Evolutionary conservation across 371 early-diverging fungal genomes (phyloP).

Genomic region (Syncephalastrum racemosum): DNA sequence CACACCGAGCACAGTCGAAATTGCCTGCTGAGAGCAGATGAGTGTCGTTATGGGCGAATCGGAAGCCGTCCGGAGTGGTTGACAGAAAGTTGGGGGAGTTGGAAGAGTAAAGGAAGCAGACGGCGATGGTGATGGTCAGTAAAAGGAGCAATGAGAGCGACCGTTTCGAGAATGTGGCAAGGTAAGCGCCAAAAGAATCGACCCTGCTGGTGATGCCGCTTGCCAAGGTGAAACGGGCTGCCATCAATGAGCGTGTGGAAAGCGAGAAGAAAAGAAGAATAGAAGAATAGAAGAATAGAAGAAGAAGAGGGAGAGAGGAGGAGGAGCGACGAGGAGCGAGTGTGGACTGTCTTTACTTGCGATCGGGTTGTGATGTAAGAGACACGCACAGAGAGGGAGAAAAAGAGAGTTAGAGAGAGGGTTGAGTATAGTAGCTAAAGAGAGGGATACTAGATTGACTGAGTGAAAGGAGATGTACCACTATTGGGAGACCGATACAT

Average conservation of each 20-base stretch:
- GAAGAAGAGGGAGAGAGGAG: neutral
- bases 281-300: constrained; percentile 5
- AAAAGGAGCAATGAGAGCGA: constrained; percentile 16
- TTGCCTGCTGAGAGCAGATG: constrained; percentile 24
- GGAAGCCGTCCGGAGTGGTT: constrained; percentile 19
- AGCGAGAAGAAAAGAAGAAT: neutral
- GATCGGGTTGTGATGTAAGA: no score
- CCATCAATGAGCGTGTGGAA: constrained; percentile 11
- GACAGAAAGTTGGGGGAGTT: constrained; percentile 20
- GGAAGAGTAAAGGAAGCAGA: constrained; percentile 20
- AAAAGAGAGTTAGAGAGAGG: no score
- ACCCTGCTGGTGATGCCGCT: constrained; percentile 19
- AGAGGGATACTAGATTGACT: no score
- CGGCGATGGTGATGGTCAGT: constrained; percentile 17
- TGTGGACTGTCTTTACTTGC: no score
- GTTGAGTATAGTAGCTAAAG: no score
- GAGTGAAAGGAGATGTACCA: no score
- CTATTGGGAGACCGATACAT: no score
- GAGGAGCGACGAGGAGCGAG: no score
- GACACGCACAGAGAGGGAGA: no score
- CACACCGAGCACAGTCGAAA: constrained; percentile 24
- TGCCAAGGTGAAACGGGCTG: constrained; percentile 21
- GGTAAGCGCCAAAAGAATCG: constrained; percentile 14
- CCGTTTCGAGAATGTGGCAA: constrained; percentile 20
- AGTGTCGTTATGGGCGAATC: constrained; percentile 16